Evolutionary conservation across 208 protist genomes (phyloP), one percentile per base, ranked within the genome.

Genomic region (Crithidia fasciculata): DNA sequence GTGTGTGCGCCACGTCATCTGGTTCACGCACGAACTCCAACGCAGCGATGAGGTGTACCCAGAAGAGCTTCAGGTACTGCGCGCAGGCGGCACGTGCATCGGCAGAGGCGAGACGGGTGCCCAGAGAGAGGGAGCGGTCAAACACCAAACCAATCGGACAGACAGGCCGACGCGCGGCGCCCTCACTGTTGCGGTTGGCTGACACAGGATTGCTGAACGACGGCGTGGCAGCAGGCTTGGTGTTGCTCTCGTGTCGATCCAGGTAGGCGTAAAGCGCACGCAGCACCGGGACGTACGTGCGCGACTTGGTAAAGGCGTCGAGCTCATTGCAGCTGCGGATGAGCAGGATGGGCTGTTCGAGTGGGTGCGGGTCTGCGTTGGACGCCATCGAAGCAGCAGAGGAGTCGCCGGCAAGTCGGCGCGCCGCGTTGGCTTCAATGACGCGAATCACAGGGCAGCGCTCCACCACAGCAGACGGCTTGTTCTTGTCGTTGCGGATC

Each of bases 61-160:
- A 19, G 64, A 77, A 77, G 16, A 77, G 63, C 50, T 77, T 57
- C 39, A 49, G 55, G 64, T 54, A 71, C 58, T 71, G 54, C 40
- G 49, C 47, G 19, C 28, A 69, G 10, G 56, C 39, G 4, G 72
- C 40, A 49, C 64, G 65, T 5, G 57, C 44, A 52, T 70, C 72
- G 47, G 47, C 52, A 7, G 40, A 36, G 19, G n/a, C 28, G 37
- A 77, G 57, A 3, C 63, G 72, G n/a, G 60, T 18, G 39, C 72
- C 72, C 10, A 77, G 45, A 55, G 36, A 19, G 13, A 77, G 47
- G 2, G 64, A 62, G 18, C 52, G 49, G 47, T 77, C 63, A 16
- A 77, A 71, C 15, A 65, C 13, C 10, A 77, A 39, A 5, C 72
- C 72, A 52, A 77, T 70, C 2, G 60, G 67, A 19, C 66, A 73